Base-by-base conservation (phyloP, 139 green algal species). In the Dunaliella sp. region DNA sequence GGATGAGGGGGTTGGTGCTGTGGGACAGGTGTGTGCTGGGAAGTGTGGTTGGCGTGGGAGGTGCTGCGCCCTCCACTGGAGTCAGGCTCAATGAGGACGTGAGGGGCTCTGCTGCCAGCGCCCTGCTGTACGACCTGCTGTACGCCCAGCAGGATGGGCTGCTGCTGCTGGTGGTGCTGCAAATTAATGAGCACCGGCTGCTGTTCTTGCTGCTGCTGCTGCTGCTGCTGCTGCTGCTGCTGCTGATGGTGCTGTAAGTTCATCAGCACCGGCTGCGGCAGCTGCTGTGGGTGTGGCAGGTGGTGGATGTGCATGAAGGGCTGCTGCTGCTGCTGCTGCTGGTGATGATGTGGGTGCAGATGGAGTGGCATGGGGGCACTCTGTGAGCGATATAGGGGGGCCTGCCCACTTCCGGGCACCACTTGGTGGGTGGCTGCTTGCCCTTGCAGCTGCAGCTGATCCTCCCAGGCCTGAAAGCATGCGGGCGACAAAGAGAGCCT, bases 221-320 rank as follows among this genome's bases (percentile, higher is more conserved):
- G 76, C 76, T 38, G 76, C 31, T 37, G n/a, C 76, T 81, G 76
- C 76, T 81, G 76, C 76, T 37, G n/a, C 76, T 37, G 30, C 76
- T 36, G 28, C 30, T 38, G 76, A 30, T 38, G n/a, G n/a, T 78
- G 73, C 73, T n/a, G n/a, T 74, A 21, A 74, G 58, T 74, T 21
- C 58, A 74, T 74, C 21, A 74, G 58, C 58, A 74, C 58, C 58
- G 58, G n/a, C n/a, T 74, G 58, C 58, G 24, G 58, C 58, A 24
- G 58, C 24, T 21, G n/a, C n/a, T n/a, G n/a, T n/a, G n/a, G n/a
- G n/a, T n/a, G n/a, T n/a, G n/a, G n/a, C n/a, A n/a, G n/a, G n/a
- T n/a, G n/a, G n/a, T n/a, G n/a, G n/a, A n/a, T n/a, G n/a, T n/a
- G n/a, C n/a, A n/a, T n/a, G n/a, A n/a, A n/a, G n/a, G n/a, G n/a